Conservation (phyloP, 345 rosid species). For the Geranium brycei region DNA sequence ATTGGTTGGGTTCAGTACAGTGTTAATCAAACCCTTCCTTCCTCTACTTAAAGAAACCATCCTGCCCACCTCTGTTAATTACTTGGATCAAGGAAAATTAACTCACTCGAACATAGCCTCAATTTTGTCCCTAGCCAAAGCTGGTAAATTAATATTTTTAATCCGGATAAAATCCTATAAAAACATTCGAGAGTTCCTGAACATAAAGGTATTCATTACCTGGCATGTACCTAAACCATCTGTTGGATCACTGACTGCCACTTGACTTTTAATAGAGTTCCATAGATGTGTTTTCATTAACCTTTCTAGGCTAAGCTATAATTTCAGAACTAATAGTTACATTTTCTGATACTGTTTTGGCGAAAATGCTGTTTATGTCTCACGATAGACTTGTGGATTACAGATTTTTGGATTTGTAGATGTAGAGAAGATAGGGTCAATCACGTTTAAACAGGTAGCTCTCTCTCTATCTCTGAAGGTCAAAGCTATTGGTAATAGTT, state of each 20-base stretch:
- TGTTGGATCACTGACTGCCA: neutral
- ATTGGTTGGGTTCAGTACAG: no score
- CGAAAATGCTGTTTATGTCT: constrained; percentile 2
- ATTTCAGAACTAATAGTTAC: neutral
- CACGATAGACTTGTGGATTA: constrained; percentile 6
- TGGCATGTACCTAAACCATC: neutral
- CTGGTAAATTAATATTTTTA: no score
- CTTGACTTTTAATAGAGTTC: neutral
- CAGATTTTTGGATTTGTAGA: constrained; percentile 82
- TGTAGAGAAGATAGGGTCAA: constrained; percentile 56
- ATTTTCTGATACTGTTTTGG: neutral
- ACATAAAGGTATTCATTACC: neutral
- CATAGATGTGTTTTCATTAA: no score
- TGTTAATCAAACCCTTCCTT: neutral
- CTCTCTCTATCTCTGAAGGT: constrained; percentile 3
- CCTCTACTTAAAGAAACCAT: neutral
- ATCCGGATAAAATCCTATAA: no score
- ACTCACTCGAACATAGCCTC: neutral
- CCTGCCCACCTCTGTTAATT: neutral
- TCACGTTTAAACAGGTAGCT: constrained; percentile 81
- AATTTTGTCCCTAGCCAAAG: neutral
- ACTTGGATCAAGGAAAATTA: neutral
- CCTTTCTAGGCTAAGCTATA: neutral
- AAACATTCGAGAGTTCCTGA: no score
- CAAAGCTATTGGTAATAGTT: neutral